Evolutionary conservation across 257 asterid species (phyloP).

Genomic region (Capsicum chinense): DNA sequence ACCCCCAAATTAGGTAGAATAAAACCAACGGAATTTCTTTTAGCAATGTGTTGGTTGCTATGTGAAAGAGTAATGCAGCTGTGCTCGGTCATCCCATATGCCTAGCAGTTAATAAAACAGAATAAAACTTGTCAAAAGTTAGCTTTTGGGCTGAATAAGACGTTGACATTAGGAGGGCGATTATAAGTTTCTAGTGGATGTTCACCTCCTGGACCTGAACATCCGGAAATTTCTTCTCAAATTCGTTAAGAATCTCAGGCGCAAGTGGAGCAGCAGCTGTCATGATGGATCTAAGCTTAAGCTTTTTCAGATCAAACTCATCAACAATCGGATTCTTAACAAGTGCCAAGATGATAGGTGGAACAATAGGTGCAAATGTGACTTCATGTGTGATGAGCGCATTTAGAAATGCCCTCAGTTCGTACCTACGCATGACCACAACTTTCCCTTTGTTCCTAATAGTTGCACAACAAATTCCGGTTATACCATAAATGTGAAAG

Average conservation of each 20-base stretch:
- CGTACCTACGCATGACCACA: conserved; percentile 85
- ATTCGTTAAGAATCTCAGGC: conserved; percentile 75
- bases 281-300: conserved; percentile 75
- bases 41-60: conserved; percentile 62
- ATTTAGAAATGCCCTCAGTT: conserved; percentile 63
- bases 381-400: conserved; percentile 71
- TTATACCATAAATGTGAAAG: conserved; percentile 86
- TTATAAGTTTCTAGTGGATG: conserved; percentile 1
- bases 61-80: conserved; percentile 90
- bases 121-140: neutral
- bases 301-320: conserved; percentile 73
- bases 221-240: conserved; percentile 74
- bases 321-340: conserved; percentile 88
- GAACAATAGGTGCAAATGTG: conserved; percentile 88
- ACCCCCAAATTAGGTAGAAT: conserved; percentile 90
- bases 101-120: conserved; percentile 46
- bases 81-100: conserved; percentile 96
- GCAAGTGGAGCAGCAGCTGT: conserved; percentile 98
- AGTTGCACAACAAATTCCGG: conserved; percentile 95
- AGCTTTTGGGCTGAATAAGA: neutral
- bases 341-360: conserved; percentile 80
- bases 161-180: neutral
- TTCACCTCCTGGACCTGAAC: conserved; percentile 84
- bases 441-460: conserved; percentile 88
- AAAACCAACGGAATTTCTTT: conserved; percentile 88